Base-by-base conservation (phyloP, 352 stramenopile species). In the Phytophthora tubulina region DNA sequence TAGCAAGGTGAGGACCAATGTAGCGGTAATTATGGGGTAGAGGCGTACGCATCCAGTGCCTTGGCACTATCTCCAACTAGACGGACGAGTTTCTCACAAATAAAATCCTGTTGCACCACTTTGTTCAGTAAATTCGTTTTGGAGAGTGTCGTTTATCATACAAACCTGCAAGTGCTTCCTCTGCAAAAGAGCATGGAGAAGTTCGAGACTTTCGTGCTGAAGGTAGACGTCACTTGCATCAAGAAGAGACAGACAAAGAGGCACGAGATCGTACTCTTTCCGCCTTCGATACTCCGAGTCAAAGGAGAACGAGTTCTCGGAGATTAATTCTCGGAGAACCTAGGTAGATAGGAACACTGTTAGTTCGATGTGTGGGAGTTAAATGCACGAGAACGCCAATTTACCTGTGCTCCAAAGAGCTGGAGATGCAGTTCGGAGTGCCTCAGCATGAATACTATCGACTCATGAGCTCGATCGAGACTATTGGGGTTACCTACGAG, bases 151-250 rank as follows among this genome's bases (percentile, higher is more conserved):
- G 35, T 31, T 13, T 27, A 17, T 46, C 33, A 39, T 17, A 17
- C 39, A 38, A 53, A 88, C 80, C 76, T 88, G 79, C 2, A 85
- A 51, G 6, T 70, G 62, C 4, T 30, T 42, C 10, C 57, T 72
- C 32, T 84, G 73, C 35, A 93, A 67, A 3, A 91, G 63, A 30
- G 69, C 59, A 45, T 91, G 82, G 7, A 90, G 64, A 5, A 93
- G 63, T 45, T 91, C 86, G 7, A 93, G 70, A 1, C 76, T 84
- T 66, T 92, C 82, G 39, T 91, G 85, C 36, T 88, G 82, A n/a
- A 91, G 64, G 15, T 64, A 76, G 1, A 85, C 59, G 35, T 83
- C 67, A 2, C 33, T 54, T 11, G 81, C 78, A 14, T 79, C 64
- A 8, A 92, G 55, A 6, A 89, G 62, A 27, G 46, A 50, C 2